Conservation (phyloP, 495 filamentous ascomycete genomes). For the Cercophora sp. region DNA sequence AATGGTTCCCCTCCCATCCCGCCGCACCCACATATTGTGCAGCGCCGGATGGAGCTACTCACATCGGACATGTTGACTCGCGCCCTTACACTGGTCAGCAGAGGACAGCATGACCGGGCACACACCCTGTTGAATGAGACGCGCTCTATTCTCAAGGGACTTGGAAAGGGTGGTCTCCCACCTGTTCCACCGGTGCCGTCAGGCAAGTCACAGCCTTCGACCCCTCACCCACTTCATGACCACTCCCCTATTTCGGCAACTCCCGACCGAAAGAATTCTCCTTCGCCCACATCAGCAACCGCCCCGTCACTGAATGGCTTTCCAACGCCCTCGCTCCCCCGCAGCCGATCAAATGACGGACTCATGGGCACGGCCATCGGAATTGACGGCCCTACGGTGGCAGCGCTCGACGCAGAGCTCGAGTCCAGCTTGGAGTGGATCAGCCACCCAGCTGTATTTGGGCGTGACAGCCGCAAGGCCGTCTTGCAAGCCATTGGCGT, state of each 20-base stretch:
- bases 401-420: slow-evolving; percentile 85
- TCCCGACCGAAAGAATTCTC: slow-evolving; percentile 47
- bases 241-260: slow-evolving; percentile 41
- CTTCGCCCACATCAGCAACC: slow-evolving; percentile 47
- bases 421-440: slow-evolving; percentile 98
- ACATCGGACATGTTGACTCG: slow-evolving; percentile 98
- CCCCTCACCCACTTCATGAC: slow-evolving; percentile 44
- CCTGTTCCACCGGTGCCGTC: slow-evolving; percentile 56
- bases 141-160: slow-evolving; percentile 88
- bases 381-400: slow-evolving; percentile 73
- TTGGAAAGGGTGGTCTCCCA: slow-evolving; percentile 91
- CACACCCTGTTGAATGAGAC: slow-evolving; percentile 90
- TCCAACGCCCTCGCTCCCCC: slow-evolving; percentile 25
- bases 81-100: slow-evolving; percentile 83
- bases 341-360: slow-evolving; percentile 42
- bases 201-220: slow-evolving; percentile 45
- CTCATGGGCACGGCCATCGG: slow-evolving; percentile 62
- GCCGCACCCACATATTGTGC: slow-evolving; percentile 91
- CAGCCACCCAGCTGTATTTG: slow-evolving; percentile 91
- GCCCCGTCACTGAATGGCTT: slow-evolving; percentile 32
- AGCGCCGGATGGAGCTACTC: slow-evolving; percentile 94
- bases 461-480: slow-evolving; percentile 90
- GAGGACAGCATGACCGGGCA: slow-evolving; percentile 89
- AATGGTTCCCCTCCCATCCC: slow-evolving; percentile 81
- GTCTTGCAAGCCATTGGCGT: slow-evolving; percentile 96